Evolutionary conservation across 306 rosid species (phyloP).

Genomic region (Cucurbita maxima): DNA sequence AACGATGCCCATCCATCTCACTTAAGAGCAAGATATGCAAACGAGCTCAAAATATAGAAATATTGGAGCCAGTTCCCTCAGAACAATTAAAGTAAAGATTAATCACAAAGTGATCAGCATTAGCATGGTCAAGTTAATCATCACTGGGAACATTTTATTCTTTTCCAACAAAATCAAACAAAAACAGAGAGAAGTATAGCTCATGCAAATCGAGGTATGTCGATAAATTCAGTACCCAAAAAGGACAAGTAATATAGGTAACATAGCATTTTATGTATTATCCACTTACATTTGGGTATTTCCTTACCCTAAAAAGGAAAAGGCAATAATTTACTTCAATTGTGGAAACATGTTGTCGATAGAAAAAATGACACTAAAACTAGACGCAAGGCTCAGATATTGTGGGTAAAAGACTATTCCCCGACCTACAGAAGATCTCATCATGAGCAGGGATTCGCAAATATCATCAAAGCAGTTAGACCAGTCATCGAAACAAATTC

Average conservation of each 20-base stretch:
- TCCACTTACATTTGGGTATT: neutral
- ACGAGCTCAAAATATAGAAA: neutral
- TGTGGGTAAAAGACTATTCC: constrained; percentile 20
- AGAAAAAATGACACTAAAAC: neutral
- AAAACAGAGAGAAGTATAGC: neutral
- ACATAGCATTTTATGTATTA: neutral
- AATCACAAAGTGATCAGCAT: constrained; percentile 39
- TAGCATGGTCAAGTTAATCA: constrained; percentile 40
- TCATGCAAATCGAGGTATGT: neutral
- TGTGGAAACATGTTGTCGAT: neutral
- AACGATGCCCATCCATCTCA: too few relatives aligned
- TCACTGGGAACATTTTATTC: constrained; percentile 1
- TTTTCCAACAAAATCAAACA: neutral
- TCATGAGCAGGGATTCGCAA: constrained; percentile 36
- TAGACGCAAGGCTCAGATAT: constrained; percentile 17
- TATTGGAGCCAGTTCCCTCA: constrained; percentile 28
- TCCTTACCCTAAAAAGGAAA: neutral
- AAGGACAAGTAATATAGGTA: neutral
- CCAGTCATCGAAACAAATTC: neutral
- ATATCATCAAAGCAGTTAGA: constrained; percentile 22
- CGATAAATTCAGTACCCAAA: neutral
- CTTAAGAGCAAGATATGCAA: neutral
- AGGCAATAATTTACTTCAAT: neutral
- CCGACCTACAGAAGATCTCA: constrained; percentile 31
- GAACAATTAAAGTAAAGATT: neutral